Evolutionary conservation across 352 stramenopile genomes (phyloP).

Genomic region (Aphanomyces cochlioides): DNA sequence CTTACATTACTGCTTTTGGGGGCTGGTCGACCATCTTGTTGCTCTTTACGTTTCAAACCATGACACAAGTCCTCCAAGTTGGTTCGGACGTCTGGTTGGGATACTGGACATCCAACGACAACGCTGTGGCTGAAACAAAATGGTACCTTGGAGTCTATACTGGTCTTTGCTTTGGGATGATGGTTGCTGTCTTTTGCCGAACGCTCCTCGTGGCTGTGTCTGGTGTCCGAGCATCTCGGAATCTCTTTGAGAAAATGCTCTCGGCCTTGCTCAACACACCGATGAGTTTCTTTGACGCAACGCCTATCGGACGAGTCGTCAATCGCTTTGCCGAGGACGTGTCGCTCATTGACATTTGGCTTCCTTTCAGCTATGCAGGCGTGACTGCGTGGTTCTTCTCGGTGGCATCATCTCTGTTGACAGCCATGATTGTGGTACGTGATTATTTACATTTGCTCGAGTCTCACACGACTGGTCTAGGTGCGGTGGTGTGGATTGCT

Average conservation of each 20-base stretch:
- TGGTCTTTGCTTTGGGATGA: constrained; percentile 49
- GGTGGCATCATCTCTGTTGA: no score
- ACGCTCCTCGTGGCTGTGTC: constrained; percentile 52
- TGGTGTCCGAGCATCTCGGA: constrained; percentile 51
- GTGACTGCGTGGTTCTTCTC: no score
- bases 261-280: constrained; percentile 54
- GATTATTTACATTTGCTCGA: no score
- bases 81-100: no score
- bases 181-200: constrained; percentile 56
- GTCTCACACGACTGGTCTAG: no score
- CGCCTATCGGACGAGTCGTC: constrained; percentile 35
- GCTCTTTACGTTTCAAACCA: no score
- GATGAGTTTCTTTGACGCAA: constrained; percentile 85
- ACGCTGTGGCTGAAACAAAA: no score
- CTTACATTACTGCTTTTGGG: no score
- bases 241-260: constrained; percentile 64
- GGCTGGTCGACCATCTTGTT: no score
- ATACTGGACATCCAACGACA: neutral
- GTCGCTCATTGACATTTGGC: neutral
- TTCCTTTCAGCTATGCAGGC: neutral
- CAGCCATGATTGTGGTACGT: no score
- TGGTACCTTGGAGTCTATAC: constrained; percentile 80
- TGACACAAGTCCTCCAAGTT: no score
- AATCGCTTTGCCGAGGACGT: constrained; percentile 13
- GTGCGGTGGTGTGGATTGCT: constrained; percentile 29